Base-by-base conservation (phyloP, 257 asterid species). In the Solanum habrochaites region DNA sequence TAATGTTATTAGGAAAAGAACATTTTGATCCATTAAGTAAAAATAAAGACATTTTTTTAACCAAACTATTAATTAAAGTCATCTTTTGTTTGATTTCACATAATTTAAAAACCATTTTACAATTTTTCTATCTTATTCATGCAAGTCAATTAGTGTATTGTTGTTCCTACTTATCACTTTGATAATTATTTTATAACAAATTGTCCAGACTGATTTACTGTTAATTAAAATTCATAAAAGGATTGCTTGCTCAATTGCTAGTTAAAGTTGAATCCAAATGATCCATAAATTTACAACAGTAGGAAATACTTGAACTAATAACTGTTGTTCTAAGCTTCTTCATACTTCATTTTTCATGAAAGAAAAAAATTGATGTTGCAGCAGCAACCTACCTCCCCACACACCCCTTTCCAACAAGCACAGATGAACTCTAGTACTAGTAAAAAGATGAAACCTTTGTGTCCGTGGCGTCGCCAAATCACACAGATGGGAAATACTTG, bases 401-500 rank as follows among this genome's bases (percentile, higher is more conserved):
- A 60, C 10, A 11, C 18, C 23, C 60, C 60, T 16, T 2, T 32
- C 14, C 78, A 8, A 71, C 78, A 72, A 39, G 47, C 71, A 88
- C 88, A 74, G 73, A 37, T 74, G 82, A 90, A 88, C 86, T 77
- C 83, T 70, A 60, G 60, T 77, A 67, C 83, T 64, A 49, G 58
- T 81, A 71, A 49, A 80, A 58, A 75, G 58, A 73, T 35, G 77
- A 78, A 78, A 88, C 85, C 81, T 87, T 87, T 85, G 85, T 83
- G 80, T 56, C 77, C 2, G 39, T 12, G 80, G n/a, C 43, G 71
- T 80, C 77, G 37, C 82, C 60, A n/a, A 18, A 52, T 93, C 88
- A 95, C 86, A 96, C 98, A 16, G 98, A 95, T 6, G 99, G 99
- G 95, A 96, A 96, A 83, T 95, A 96, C 66, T 95, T 95, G 97